Evolutionary conservation across 305 asterid genomes (phyloP), one percentile per base, ranked within the genome.

Genomic region (Fraxinus ornus): DNA sequence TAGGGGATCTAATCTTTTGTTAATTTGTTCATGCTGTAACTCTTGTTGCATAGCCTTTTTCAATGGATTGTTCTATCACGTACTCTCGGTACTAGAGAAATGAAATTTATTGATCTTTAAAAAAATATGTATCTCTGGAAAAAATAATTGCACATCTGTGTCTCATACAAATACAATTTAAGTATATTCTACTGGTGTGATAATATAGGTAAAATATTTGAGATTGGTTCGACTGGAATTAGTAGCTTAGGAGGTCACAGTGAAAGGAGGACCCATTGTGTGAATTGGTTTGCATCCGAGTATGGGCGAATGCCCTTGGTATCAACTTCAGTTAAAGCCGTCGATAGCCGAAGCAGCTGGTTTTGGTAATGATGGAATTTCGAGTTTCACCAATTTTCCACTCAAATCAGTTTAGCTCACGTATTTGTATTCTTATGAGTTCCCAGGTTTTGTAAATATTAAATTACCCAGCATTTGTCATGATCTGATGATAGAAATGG

Each of bases 241-340:
- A 93, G 97, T 83, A 95, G 94, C 90, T 83, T 93, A 88, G 98
- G 98, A 86, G 96, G 98, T 35, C 98, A 95, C 89, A 92, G 9
- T 8, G 91, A 88, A 22, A 91, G 81, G 83, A 91, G 98, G 88
- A 85, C 91, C 4, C 82, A 90, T 39, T 95, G 96, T 71, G 90
- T 95, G 12, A 93, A 92, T 83, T 85, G 83, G 75, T 92, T 93
- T 36, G 92, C 88, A 5, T 86, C 82, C n/a, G 89, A 88, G 83
- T 93, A 85, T 41, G 90, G 91, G 71, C 83, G 87, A 33, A 91
- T 93, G 96, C 95, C 98, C 28, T 88, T 93, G 83, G 89, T 95
- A 36, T 78, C 94, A 36, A 93, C 97, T 81, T 84, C 96, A n/a
- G 92, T 90, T 24, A 95, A 94, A 89, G 97, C 94, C 24, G 87